Evolutionary conservation across 108 stramenopile species (phyloP).

Genomic region (Asterionellopsis glacialis): DNA sequence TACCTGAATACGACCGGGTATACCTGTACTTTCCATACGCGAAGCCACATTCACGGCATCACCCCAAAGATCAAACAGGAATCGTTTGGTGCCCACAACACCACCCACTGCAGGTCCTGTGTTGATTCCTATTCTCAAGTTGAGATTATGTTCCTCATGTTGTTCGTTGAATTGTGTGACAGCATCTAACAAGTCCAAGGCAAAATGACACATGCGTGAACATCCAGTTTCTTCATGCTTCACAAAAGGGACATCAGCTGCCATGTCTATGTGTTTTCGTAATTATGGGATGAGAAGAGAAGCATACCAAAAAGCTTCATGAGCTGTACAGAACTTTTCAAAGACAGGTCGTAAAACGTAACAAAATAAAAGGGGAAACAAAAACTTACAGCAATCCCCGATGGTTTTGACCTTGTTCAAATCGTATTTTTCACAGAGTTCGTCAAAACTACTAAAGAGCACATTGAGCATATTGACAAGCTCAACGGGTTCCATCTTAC

Average conservation of each 20-base stretch:
- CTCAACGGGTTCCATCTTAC: constrained; percentile 12
- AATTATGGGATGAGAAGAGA: too few species aligned
- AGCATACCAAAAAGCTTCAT: too few species aligned
- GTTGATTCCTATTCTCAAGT: constrained; percentile 52
- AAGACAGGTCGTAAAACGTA: too few species aligned
- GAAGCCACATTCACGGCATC: constrained; percentile 50
- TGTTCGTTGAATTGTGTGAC: constrained; percentile 27
- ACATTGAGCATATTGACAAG: constrained; percentile 34
- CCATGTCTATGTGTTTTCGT: constrained; percentile 8
- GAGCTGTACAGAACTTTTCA: too few species aligned
- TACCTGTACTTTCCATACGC: constrained; percentile 31
- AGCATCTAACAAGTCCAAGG: constrained; percentile 37
- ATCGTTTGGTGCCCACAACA: constrained; percentile 37
- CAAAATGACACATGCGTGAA: constrained; percentile 38
- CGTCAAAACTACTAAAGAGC: constrained; percentile 28
- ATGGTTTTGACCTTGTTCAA: constrained; percentile 49
- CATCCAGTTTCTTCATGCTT: constrained; percentile 48
- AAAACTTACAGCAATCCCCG: constrained; percentile 19
- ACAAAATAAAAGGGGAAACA: too few species aligned
- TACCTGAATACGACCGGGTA: background rate
- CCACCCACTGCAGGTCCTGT: constrained; percentile 44
- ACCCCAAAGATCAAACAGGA: constrained; percentile 47
- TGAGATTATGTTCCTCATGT: constrained; percentile 30
- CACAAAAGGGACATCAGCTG: constrained; percentile 24
- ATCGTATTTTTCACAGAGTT: constrained; percentile 11